phyloP scores from a whole-genome alignment of 202 grass and related monocot genomes.

The Carex sylvatica region DNA sequence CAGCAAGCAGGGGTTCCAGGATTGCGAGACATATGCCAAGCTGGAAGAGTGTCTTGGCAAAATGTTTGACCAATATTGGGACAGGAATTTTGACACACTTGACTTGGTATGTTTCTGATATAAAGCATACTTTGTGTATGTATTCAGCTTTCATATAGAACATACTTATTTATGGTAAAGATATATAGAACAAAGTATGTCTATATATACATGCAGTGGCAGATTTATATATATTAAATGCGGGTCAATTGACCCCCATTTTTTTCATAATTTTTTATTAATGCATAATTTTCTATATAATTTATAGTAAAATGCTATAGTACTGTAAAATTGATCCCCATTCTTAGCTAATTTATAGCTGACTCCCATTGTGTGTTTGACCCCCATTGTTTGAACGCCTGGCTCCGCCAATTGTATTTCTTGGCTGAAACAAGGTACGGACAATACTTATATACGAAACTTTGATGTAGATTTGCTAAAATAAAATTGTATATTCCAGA shows the following conservation, averaged over 20 bases:
- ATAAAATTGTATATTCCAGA: conserved; percentile 37
- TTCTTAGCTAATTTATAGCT: no score
- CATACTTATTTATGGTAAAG: no score
- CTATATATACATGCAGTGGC: no score
- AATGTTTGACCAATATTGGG: conserved; percentile 66
- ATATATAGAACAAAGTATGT: no score
- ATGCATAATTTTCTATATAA: no score
- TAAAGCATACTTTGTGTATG: not conserved
- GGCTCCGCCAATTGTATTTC: not conserved
- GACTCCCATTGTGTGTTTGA: no score
- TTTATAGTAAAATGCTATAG: no score
- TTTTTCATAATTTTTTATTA: no score
- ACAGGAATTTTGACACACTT: conserved; percentile 56
- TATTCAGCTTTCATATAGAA: not conserved
- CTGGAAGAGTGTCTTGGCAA: conserved; percentile 73
- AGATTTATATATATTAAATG: no score
- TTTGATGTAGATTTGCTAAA: conserved; percentile 16
- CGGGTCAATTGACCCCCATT: no score
- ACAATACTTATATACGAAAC: not conserved
- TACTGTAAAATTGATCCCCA: no score
- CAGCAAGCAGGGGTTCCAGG: conserved; percentile 88
- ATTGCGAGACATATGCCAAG: conserved; percentile 74
- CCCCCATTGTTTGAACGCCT: no score
- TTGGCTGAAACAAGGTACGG: not conserved
- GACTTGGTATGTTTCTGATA: conserved; percentile 51